phyloP scores from a whole-genome alignment of 2,329 filamentous ascomycete genomes.

The Raffaelea arxii region DNA sequence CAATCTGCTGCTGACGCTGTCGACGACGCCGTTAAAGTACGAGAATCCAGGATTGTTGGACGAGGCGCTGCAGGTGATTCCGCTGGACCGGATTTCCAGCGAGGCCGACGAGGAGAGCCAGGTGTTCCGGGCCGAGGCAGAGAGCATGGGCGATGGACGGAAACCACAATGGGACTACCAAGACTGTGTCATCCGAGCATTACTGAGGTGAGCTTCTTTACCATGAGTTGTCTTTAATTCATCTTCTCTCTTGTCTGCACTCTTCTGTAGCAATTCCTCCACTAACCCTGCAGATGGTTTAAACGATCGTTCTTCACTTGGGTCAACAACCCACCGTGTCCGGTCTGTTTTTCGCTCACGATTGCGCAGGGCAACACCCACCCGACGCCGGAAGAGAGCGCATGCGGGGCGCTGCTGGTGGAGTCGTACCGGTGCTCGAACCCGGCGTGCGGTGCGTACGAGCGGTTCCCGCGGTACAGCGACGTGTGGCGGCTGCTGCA shows the following conservation, averaged over 20 bases:
- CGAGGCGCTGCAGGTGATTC: constrained; percentile 78
- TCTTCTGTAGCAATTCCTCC: background rate
- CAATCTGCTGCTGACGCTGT: constrained; percentile 76
- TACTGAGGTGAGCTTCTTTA: constrained; percentile 57
- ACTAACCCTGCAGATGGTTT: constrained; percentile 62
- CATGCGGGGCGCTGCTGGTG: constrained; percentile 76
- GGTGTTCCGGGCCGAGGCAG: constrained; percentile 76
- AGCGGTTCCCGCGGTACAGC: constrained; percentile 83
- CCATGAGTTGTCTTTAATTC: too few species aligned
- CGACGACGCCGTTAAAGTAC: constrained; percentile 82
- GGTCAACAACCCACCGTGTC: constrained; percentile 90
- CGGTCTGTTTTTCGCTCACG: constrained; percentile 72
- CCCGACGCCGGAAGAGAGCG: constrained; percentile 80
- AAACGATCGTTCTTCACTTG: constrained; percentile 90
- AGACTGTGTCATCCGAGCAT: constrained; percentile 84
- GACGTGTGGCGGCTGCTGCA: constrained; percentile 91
- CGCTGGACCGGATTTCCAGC: constrained; percentile 81
- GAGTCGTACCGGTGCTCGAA: constrained; percentile 86
- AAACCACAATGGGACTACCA: constrained; percentile 94
- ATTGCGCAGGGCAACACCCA: constrained; percentile 74
- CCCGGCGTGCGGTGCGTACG: constrained; percentile 62
- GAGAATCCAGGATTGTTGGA: constrained; percentile 93
- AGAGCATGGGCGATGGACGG: constrained; percentile 70
- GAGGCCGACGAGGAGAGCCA: constrained; percentile 92
- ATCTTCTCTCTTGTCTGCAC: background rate